A percentile compares a stretch with the other conserved stretches of the same genome.
Conservation (phyloP, 148 eudicot species). For the Rhododendron henanense region DNA sequence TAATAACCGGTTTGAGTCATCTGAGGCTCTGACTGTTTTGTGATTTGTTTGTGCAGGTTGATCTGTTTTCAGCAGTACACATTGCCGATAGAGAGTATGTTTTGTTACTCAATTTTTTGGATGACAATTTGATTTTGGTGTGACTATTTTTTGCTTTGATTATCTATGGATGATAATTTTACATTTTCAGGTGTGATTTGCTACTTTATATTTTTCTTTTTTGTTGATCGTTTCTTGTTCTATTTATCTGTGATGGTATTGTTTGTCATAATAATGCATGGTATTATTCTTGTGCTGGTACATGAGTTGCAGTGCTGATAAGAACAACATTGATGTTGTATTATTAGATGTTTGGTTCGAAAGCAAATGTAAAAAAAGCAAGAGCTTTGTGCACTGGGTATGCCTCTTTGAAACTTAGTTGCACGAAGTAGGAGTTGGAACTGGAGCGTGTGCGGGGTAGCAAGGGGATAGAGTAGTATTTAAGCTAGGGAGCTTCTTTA, state of each 20-base stretch:
- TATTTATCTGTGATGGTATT: background rate
- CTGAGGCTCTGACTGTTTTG: background rate
- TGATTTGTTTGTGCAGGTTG: slow-evolving; percentile 56
- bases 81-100: slow-evolving; percentile 94
- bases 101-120: background rate
- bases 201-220: background rate
- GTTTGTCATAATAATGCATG: background rate
- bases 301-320: background rate
- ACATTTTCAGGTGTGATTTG: background rate
- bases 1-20: background rate
- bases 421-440: background rate
- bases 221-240: background rate
- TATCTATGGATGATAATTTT: background rate
- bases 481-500: background rate
- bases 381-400: background rate
- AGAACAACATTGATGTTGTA: background rate
- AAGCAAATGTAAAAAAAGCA: background rate
- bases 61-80: slow-evolving; percentile 95
- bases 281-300: background rate
- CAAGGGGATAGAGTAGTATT: background rate
- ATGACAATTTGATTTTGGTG: background rate
- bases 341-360: background rate
- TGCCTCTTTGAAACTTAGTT: background rate
- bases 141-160: background rate
- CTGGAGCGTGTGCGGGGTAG: background rate